These are phyloP conservation scores for Ambrosiella xylebori DNA, from an alignment of 2,329 filamentous ascomycete species.

Conservation along the genomic window DNA sequence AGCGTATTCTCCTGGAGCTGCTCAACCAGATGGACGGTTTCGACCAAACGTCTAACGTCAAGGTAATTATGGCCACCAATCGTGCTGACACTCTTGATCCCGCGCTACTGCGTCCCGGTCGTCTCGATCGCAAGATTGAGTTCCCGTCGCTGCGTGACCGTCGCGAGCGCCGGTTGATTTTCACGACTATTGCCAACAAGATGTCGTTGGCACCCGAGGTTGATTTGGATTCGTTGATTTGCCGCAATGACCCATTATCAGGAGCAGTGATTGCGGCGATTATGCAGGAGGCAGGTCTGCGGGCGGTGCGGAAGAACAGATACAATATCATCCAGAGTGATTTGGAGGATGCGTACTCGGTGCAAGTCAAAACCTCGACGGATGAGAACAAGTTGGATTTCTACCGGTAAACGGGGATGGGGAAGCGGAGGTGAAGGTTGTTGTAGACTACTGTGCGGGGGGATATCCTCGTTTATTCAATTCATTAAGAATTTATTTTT, in stretches of 20 bases:
- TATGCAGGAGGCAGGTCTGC: conserved; percentile 94
- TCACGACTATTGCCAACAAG: conserved; percentile 88
- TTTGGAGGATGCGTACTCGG: conserved; percentile 90
- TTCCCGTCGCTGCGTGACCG: conserved; percentile 91
- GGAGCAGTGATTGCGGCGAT: conserved; percentile 95
- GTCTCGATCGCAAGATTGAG: conserved; percentile 95
- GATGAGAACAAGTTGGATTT: conserved; percentile 73
- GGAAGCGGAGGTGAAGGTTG: neutral
- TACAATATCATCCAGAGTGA: conserved; percentile 99
- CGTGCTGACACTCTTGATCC: conserved; percentile 93
- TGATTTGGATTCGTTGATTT: conserved; percentile 87
- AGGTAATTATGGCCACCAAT: conserved; percentile 99
- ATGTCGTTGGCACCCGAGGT: conserved; percentile 97
- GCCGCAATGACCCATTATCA: conserved; percentile 86
- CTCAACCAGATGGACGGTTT: conserved; percentile 99
- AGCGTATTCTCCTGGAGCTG: conserved; percentile 91
- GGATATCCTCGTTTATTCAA: neutral
- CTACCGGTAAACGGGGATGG: conserved; percentile 46
- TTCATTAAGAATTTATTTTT: too few relatives aligned
- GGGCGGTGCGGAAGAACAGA: conserved; percentile 89
- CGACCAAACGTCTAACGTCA: conserved; percentile 96
- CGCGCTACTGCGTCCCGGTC: conserved; percentile 80
- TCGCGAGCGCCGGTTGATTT: conserved; percentile 88
- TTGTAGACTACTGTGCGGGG: neutral
- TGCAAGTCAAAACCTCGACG: conserved; percentile 70